Base-by-base conservation (phyloP, 140 eudicot genomes). In the Flaveria floridana region DNA sequence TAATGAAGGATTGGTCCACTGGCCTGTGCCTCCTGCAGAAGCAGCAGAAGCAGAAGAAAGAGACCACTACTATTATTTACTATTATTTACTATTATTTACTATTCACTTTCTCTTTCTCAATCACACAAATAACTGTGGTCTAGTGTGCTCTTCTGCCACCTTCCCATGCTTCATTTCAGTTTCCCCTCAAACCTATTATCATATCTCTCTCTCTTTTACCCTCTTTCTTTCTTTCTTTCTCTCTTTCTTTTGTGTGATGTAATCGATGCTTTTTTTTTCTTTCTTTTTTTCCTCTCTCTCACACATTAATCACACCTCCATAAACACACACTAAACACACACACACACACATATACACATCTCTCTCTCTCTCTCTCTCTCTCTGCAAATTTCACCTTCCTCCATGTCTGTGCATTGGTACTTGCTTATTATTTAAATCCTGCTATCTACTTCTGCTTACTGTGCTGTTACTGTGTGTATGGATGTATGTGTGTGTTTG, bases 331-430 rank as follows among this genome's bases (percentile, higher is more conserved):
- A 14, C 3, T 28, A 0, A 28, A 80, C 58, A 68, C 74, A 14
- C 3, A 80, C 80, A 80, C 50, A 68, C 3, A 80, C 76, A 80
- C 50, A 68, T 62, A 8, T 0, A 26, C 0, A 26, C 3, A 26
- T 2, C 2, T 21, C 20, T 21, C 50, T n/a, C 71, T 19, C 37
- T 10, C 50, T 61, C 47, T 18, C 69, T 55, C 7, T 66, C 66
- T 61, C 6, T 72, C 83, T 79, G 75, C 69, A 73, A 7, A 73
- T 46, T 66, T 80, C 72, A 74, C 80, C 84, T 68, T 80, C 84
- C 84, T 80, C 84, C 84, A 75, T 80, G 84, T 80, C 84, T 80
- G 84, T 80, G 84, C 84, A 68, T 75, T 74, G 84, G 84, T 80
- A 80, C 84, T 80, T 80, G 84, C 76, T 75, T 80, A 65, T 65